Base-by-base conservation (phyloP, 805 yeast genomes). In the Candida succiphila region DNA sequence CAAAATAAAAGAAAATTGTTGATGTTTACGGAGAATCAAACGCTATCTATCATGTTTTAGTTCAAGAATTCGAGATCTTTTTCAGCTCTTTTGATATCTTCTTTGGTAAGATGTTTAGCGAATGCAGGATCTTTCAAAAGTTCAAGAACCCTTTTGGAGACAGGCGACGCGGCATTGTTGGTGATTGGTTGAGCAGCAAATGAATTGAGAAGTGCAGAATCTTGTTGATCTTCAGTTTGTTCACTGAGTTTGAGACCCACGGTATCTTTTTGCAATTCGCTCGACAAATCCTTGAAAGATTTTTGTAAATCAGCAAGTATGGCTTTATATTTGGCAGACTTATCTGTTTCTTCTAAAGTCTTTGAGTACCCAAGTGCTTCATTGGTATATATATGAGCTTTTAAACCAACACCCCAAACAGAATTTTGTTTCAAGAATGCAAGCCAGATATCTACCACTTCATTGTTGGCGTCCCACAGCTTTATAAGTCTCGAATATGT, bases 381-480 rank as follows among this genome's bases (percentile, higher is more conserved):
- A 32, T 61, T 56, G 21, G 68, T 65, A 46, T 62, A 79, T 31
- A 87, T 63, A 38, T 67, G 68, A 29, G 94, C 92, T 51, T 78
- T 78, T 54, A 87, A 74, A 44, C 89, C 86, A 8, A 92, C 92
- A 43, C 89, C 95, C 32, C 81, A 71, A 32, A 81, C 66, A 5
- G 85, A 68, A 56, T 89, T 74, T 55, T 86, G 82, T 44, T 78
- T 72, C 35, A 89, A 63, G 43, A 79, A 80, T 18, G 92, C 74
- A 36, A 89, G 64, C 75, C 87, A 78, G 33, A 83, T 60, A 54
- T 92, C 95, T 28, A 92, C 63, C 4, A 82, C 79, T 50, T 85
- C 95, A 1, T 88, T 79, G 38, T 82, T 77, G 14, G 95, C 73
- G 56, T 92, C 97, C 68, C 74, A 87, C 20, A 86, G 82, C 44